Evolutionary conservation across 345 rosid genomes (phyloP).

Genomic region (Noccaea bulbosa): DNA sequence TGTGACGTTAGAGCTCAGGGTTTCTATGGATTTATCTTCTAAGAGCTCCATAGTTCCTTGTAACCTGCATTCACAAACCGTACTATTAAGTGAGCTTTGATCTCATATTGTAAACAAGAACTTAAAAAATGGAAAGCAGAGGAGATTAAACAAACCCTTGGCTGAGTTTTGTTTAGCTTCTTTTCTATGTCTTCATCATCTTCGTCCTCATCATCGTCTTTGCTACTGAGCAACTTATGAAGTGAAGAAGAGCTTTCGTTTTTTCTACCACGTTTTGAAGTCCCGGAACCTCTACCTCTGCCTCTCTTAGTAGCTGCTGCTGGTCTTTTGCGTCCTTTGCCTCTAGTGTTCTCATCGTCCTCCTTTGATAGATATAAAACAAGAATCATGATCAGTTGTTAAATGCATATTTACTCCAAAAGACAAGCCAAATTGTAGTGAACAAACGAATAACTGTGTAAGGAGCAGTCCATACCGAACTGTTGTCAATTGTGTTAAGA

Average conservation of each 20-base stretch:
- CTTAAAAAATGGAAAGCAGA: neutral
- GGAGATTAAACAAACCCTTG: constrained; percentile 62
- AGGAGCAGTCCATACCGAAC: constrained; percentile 60
- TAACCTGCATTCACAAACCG: constrained; percentile 52
- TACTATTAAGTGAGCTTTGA: neutral
- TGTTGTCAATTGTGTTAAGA: constrained; percentile 54
- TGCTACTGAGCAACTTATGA: constrained; percentile 62
- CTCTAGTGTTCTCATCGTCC: constrained; percentile 35
- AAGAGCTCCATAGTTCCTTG: constrained; percentile 88
- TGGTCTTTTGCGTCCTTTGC: constrained; percentile 71
- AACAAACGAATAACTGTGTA: constrained; percentile 9
- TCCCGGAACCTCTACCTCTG: constrained; percentile 64
- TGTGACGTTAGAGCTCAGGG: constrained; percentile 10
- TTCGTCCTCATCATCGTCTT: constrained; percentile 70
- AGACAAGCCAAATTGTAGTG: neutral
- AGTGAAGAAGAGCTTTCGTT: constrained; percentile 63
- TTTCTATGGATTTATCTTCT: constrained; percentile 50
- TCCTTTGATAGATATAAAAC: constrained; percentile 9
- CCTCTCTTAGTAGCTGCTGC: constrained; percentile 70
- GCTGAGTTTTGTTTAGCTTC: constrained; percentile 63
- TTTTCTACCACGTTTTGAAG: constrained; percentile 82
- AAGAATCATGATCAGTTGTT: constrained; percentile 12
- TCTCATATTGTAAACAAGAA: neutral
- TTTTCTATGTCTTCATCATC: constrained; percentile 60
- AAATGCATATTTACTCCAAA: neutral